A percentile compares a stretch with the other conserved stretches of the same genome.
phyloP scores from a whole-genome alignment of 2,329 filamentous ascomycete genomes.

The Sporothrix curviconia region DNA sequence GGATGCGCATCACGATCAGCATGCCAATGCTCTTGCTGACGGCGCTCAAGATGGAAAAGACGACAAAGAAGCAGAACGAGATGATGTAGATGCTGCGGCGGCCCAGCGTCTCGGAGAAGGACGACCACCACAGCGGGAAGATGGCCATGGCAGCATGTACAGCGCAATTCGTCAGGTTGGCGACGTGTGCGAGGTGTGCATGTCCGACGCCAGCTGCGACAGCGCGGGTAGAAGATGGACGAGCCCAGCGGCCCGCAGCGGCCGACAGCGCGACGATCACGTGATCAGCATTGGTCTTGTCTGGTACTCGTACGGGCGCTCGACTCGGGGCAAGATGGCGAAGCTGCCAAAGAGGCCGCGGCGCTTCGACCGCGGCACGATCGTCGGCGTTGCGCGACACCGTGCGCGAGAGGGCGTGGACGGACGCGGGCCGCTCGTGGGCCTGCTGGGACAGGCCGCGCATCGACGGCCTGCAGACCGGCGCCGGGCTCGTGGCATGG shows the following conservation, averaged over 20 bases:
- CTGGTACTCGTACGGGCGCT: slow-evolving; percentile 66
- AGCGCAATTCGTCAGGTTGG: slow-evolving; percentile 71
- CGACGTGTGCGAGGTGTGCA: slow-evolving; percentile 58
- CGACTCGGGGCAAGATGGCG: slow-evolving; percentile 65
- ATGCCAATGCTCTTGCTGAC: slow-evolving; percentile 64
- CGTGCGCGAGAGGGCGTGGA: slow-evolving; percentile 24
- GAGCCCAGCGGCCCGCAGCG: slow-evolving; percentile 77
- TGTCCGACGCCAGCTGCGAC: slow-evolving; percentile 52
- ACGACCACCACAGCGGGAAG: slow-evolving; percentile 82
- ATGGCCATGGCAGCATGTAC: slow-evolving; percentile 81
- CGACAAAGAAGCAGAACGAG: slow-evolving; percentile 64
- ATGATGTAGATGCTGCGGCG: slow-evolving; percentile 71
- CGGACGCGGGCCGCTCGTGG: background rate
- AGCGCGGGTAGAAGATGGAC: slow-evolving; percentile 76
- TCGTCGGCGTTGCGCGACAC: slow-evolving; percentile 29
- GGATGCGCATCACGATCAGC: slow-evolving; percentile 67
- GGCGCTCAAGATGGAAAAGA: slow-evolving; percentile 65
- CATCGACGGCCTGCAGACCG: slow-evolving; percentile 18
- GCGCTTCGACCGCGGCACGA: slow-evolving; percentile 44
- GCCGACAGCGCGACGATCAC: slow-evolving; percentile 68
- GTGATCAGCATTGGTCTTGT: slow-evolving; percentile 75
- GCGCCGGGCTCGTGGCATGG: slow-evolving; percentile 18
- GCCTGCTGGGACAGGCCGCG: slow-evolving; percentile 6
- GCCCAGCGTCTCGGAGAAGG: slow-evolving; percentile 67
- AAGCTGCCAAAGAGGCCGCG: slow-evolving; percentile 68